Conservation (phyloP, 1,284 basidiomycete genomes). For the Prillingera fragicola region DNA sequence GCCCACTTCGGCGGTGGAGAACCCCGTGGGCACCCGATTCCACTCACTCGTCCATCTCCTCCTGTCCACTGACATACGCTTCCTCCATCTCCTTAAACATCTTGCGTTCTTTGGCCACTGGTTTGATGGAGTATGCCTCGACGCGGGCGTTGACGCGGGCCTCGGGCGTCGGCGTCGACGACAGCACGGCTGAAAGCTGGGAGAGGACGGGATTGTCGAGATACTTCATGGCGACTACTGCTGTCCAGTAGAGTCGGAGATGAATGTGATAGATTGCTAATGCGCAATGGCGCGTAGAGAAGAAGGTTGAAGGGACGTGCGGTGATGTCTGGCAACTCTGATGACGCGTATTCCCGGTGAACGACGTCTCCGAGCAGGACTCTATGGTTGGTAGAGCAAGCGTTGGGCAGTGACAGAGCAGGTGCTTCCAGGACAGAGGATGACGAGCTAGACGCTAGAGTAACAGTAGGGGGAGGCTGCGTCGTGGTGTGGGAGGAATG, state of each 20-base stretch:
- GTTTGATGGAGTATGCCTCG: conserved; percentile 97
- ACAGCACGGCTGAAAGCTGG: conserved; percentile 73
- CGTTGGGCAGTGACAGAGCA: too few species aligned
- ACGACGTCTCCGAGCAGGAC: too few species aligned
- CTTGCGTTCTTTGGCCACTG: conserved; percentile 93
- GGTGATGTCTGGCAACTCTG: neutral
- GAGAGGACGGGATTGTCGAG: conserved; percentile 78
- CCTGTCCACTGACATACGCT: conserved; percentile 57
- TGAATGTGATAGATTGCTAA: too few species aligned
- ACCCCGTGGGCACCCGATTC: neutral
- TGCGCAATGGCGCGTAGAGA: too few species aligned
- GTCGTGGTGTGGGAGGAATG: neutral
- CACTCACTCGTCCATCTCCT: conserved; percentile 48
- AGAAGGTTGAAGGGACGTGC: neutral
- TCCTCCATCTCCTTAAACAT: conserved; percentile 87
- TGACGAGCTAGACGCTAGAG: too few species aligned
- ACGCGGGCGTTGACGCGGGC: conserved; percentile 86
- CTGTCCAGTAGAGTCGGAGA: neutral
- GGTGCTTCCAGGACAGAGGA: neutral
- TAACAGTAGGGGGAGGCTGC: too few species aligned
- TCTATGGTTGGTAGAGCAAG: too few species aligned
- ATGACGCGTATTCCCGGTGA: too few species aligned
- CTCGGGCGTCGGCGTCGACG: conserved; percentile 64
- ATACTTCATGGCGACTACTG: conserved; percentile 70
- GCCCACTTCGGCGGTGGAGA: neutral